A percentile compares a stretch with the other conserved stretches of the same genome.
Evolutionary conservation across 2,329 filamentous ascomycete species (phyloP).

Genomic region (Fusarium udum): DNA sequence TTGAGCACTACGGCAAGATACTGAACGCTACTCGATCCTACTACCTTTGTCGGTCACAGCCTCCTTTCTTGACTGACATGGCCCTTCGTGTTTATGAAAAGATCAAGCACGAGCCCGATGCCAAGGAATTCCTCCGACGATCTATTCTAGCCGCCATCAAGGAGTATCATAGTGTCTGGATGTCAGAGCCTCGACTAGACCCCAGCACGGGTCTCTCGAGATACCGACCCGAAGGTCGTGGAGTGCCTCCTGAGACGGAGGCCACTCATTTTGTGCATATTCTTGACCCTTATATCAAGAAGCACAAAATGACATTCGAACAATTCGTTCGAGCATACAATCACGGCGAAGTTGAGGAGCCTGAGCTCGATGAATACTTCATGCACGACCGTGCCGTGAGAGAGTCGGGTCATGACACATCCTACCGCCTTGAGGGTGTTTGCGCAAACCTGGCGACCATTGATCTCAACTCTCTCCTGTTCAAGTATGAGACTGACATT

Average conservation of each 20-base stretch:
- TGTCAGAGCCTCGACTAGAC: slow-evolving; percentile 79
- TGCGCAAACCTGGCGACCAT: slow-evolving; percentile 92
- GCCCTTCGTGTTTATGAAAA: slow-evolving; percentile 91
- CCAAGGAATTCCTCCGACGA: slow-evolving; percentile 81
- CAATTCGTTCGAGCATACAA: slow-evolving; percentile 94
- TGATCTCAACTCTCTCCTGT: slow-evolving; percentile 92
- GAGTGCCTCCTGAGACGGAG: slow-evolving; percentile 92
- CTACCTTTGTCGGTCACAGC: slow-evolving; percentile 93
- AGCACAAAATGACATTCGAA: slow-evolving; percentile 81
- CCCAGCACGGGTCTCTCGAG: slow-evolving; percentile 80
- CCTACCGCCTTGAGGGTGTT: slow-evolving; percentile 88
- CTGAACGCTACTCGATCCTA: slow-evolving; percentile 96
- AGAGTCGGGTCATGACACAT: slow-evolving; percentile 96
- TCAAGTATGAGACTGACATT: slow-evolving; percentile 98
- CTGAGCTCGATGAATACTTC: slow-evolving; percentile 94
- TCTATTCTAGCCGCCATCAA: slow-evolving; percentile 94
- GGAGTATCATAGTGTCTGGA: slow-evolving; percentile 94
- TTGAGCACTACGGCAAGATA: slow-evolving; percentile 98
- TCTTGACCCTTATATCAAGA: slow-evolving; percentile 82
- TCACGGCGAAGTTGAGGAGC: slow-evolving; percentile 76
- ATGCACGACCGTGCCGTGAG: slow-evolving; percentile 94
- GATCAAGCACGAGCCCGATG: slow-evolving; percentile 85
- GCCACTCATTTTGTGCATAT: slow-evolving; percentile 87
- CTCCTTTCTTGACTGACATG: slow-evolving; percentile 98
- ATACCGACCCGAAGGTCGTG: slow-evolving; percentile 83